Evolutionary conservation across 345 rosid genomes (phyloP), one percentile per base, ranked within the genome.

Genomic region (Boechera retrofracta): DNA sequence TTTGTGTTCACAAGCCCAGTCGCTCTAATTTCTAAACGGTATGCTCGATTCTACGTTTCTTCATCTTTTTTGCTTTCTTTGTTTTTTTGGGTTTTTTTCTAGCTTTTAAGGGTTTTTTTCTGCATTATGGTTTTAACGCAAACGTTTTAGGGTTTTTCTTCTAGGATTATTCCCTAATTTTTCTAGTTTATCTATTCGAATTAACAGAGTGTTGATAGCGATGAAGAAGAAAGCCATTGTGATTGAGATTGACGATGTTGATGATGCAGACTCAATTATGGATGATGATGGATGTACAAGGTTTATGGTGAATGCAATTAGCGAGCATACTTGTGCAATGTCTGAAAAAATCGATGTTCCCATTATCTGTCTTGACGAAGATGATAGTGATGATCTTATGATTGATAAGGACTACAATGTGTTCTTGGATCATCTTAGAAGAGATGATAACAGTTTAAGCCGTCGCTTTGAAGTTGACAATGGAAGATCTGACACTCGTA

Each of bases 321-420:
- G 11, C 3, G 5, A 51, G 31, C 47, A 10, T 45, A 28, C 48
- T 69, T 35, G 35, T 32, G 7, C 16, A 35, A 64, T 64, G 52
- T 29, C 42, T 28, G 4, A 47, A 21, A 49, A 32, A 36, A 13
- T 24, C 35, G 45, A 31, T 64, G 39, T 67, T 57, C 68, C 77
- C 0, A 44, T 77, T 41, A 48, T 78, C 15, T 57, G 35, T 72
- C 69, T 57, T 65, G 77, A 47, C 11, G 72, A 77, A n/a, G 80
- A 70, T 35, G 58, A 29, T 69, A 45, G 64, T 38, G 64, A 62
- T 53, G 74, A 18, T 60, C 15, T 57, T 10, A 65, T 8, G 56
- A 3, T 58, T 58, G 73, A 78, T 32, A 12, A 49, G 38, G 39
- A 72, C 4, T 78, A 78, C 62, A 66, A 41, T 36, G 10, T 65